Base-by-base conservation (phyloP, 108 stramenopile species). In the Skeletonema menzelii region DNA sequence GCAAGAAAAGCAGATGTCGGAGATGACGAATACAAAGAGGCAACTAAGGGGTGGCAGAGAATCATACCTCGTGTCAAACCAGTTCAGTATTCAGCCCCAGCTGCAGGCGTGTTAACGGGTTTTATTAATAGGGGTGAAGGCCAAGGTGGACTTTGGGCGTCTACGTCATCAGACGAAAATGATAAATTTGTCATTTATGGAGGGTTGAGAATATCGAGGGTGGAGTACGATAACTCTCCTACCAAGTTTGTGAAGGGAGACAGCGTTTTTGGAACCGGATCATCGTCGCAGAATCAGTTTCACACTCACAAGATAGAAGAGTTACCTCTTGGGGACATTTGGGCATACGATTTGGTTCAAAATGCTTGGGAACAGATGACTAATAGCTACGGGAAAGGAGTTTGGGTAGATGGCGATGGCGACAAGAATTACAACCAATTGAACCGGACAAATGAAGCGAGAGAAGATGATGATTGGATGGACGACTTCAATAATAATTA, bases 151-250 rank as follows among this genome's bases (percentile, higher is more conserved):
- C 32, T 75, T 26, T 85, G 84, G 82, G 40, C 59, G 0, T 49
- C 70, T 11, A 8, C 27, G 10, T 14, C 24, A 0, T 5, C 46
- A 24, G 74, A 40, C 4, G 59, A 32, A 15, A 65, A 63, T 13
- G 68, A 69, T 15, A 79, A 75, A 44, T 76, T 77, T 46, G 76
- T 84, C 26, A 74, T 84, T 57, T 77, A 84, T 35, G 84, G 84
- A 15, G 84, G 84, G 35, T 27, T 84, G 28, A 46, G 68, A 46
- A 80, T 80, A 30, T 38, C 65, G 12, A 40, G 55, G 12, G 13
- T 62, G 3, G 67, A 62, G 4, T 76, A 68, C 27, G 79, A 73
- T 38, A 35, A 66, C 13, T 28, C 32, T 12, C 65, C 77, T 8
- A 62, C 77, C 19, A 79, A 72, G 49, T 42, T 72, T 46, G 58